Evolutionary conservation across 1,284 basidiomycete genomes (phyloP), one percentile per base, ranked within the genome.

Genomic region (Naganishia albida): DNA sequence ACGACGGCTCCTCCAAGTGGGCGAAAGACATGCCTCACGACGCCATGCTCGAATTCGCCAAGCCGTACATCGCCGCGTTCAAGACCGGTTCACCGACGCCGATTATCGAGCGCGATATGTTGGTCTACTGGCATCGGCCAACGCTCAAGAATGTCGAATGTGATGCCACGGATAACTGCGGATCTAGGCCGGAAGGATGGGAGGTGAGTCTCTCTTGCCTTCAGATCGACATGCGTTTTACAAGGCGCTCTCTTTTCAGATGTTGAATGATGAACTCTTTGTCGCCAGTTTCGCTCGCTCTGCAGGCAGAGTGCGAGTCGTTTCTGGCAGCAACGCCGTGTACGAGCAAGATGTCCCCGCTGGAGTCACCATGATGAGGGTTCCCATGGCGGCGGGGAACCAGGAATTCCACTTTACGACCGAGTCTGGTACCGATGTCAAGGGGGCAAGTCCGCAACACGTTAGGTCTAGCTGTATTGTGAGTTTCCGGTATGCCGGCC

Each of bases 91-190:
- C 57, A 0, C 55, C 64, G 3, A 63, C 56, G 13, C 74, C 76
- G 0, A 66, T 74, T 20, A 72, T 78, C 53, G 70, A 72, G 2
- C 63, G 71, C 25, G 78, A 80, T 42, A 71, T 71, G 64, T 60
- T 78, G 38, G 70, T 78, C 23, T 79, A 77, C 68, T 79, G 77
- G 75, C 73, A 79, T 68, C 72, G 78, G 56, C 77, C 77, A n/a
- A 73, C 74, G 51, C 67, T 77, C 48, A 79, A 78, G 70, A 40
- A 44, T 26, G 64, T 55, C 18, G 76, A 72, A 0, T 80, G 79
- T 67, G 77, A 79, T 68, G 65, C 67, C 15, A 75, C 78, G 13
- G 78, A 80, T 68, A 77, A 72, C 64, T 74, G 71, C 59, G 72
- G 73, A 4, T 43, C 68, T 23, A 74, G 72, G 55, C 77, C 77